These are phyloP conservation scores for Malassezia equina DNA, from an alignment of 1,284 basidiomycete species.

Conservation along the genomic window DNA sequence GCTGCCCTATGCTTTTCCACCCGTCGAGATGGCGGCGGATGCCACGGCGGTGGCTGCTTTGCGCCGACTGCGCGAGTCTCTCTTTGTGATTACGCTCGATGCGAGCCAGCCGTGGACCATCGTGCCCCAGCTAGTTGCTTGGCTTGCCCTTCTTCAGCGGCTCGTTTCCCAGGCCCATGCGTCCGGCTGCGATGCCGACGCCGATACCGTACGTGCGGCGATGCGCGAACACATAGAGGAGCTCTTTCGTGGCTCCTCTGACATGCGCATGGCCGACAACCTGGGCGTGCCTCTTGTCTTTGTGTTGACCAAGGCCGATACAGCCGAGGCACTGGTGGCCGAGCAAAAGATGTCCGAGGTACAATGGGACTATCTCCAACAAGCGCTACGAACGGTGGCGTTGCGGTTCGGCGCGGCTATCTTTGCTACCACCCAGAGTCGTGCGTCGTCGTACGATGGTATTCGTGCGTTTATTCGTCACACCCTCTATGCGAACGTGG, in stretches of 20 bases:
- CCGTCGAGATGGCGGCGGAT: constrained; percentile 31
- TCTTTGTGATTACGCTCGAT: constrained; percentile 79
- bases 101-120: constrained; percentile 91
- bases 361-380: constrained; percentile 86
- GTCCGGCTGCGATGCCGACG: constrained; percentile 49
- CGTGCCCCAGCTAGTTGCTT: constrained; percentile 70
- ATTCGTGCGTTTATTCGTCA: constrained; percentile 81
- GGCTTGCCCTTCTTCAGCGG: constrained; percentile 55
- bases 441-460: constrained; percentile 66
- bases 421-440: constrained; percentile 73
- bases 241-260: background rate
- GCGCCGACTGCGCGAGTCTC: constrained; percentile 61
- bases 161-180: constrained; percentile 4
- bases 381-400: constrained; percentile 79
- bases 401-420: constrained; percentile 83
- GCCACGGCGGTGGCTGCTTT: constrained; percentile 21
- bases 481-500: constrained; percentile 59
- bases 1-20: constrained; percentile 70
- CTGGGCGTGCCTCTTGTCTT: constrained; percentile 79
- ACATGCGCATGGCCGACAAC: constrained; percentile 30
- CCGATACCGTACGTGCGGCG: constrained; percentile 52
- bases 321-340: constrained; percentile 46
- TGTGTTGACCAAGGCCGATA: constrained; percentile 62
- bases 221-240: constrained; percentile 50
- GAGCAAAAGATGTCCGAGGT: constrained; percentile 61